Base-by-base conservation (phyloP, 2,329 filamentous ascomycete genomes). In the Colletotrichum gigasporum region DNA sequence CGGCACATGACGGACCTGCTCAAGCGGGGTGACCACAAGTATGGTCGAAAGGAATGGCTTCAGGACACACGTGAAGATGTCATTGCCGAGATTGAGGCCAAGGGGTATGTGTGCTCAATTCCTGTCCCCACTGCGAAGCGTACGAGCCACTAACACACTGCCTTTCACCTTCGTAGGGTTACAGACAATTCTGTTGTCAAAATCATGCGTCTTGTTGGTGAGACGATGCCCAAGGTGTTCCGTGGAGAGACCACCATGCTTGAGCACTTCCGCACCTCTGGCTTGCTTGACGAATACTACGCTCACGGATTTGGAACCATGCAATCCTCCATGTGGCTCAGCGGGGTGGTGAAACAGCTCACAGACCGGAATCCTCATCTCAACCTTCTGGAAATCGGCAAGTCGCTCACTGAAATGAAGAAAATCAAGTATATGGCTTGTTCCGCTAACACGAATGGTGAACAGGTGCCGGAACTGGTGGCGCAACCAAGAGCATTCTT, bases 381-480 rank as follows among this genome's bases (percentile, higher is more conserved):
- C 4, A 39, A 53, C 50, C 20, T 53, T 9, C 20, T 53, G n/a
- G 34, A 53, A 18, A 53, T 53, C 12, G 50, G 50, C 39, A 18
- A 53, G 22, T 24, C 8, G 10, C 6, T 14, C 20, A 28, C 22
- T 26, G 41, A 51, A 7, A 58, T 41, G 32, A 4, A 22, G 12
- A 34, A 39, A 24, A 34, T 26, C 34, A n/a, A n/a, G n/a, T n/a
- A n/a, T n/a, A n/a, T n/a, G n/a, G n/a, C n/a, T n/a, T n/a, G n/a
- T n/a, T n/a, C n/a, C n/a, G n/a, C 2, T 14, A 11, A 45, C 5
- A 34, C 2, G 4, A 28, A 34, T 34, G 7, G 5, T 12, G 11
- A 7, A n/a, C n/a, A 45, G 80, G 81, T 26, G 81, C 78, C 7
- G 82, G 82, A 1, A 82, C 79, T 2, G 82, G 80, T 2, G 75